phyloP scores from a whole-genome alignment of 768 basidiomycete species.

The Suillus occidentalis region DNA sequence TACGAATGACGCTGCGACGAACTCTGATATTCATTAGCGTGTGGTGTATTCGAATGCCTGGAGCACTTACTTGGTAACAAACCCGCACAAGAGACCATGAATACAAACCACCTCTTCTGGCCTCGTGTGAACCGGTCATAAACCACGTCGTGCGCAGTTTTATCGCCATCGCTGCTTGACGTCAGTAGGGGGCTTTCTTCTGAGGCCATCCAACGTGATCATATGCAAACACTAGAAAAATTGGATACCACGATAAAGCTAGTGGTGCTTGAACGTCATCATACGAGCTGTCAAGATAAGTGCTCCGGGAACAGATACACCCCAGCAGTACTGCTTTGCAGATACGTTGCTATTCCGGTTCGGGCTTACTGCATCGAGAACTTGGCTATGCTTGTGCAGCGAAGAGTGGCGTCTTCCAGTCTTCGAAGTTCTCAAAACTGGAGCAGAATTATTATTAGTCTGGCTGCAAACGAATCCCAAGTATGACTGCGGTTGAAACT shows the following conservation, averaged over 20 bases:
- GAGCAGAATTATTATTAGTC: not conserved
- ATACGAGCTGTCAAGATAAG: not conserved
- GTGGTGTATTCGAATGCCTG: not conserved
- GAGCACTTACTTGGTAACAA: slow-evolving; percentile 5
- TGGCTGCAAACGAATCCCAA: not conserved
- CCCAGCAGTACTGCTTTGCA: not conserved
- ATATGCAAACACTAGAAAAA: not conserved
- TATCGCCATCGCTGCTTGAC: not conserved
- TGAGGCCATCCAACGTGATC: not conserved
- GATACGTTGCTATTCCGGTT: not conserved
- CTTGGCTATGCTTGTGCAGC: slow-evolving; percentile 45
- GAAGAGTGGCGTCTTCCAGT: not conserved
- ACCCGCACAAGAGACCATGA: slow-evolving; percentile 9
- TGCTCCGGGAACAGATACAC: not conserved
- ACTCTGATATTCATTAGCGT: slow-evolving; percentile 40
- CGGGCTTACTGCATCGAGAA: not conserved
- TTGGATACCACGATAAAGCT: not conserved
- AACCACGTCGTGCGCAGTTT: not conserved
- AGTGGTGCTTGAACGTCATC: not conserved
- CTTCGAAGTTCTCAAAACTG: not conserved
- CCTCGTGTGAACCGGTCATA: slow-evolving; percentile 8
- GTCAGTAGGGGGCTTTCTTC: slow-evolving; percentile 9
- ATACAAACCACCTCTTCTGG: slow-evolving; percentile 11
- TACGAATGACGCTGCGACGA: slow-evolving; percentile 64
- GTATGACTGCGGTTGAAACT: not conserved